Base-by-base conservation (phyloP, 2,329 filamentous ascomycete genomes). In the Trichoderma harzianum region DNA sequence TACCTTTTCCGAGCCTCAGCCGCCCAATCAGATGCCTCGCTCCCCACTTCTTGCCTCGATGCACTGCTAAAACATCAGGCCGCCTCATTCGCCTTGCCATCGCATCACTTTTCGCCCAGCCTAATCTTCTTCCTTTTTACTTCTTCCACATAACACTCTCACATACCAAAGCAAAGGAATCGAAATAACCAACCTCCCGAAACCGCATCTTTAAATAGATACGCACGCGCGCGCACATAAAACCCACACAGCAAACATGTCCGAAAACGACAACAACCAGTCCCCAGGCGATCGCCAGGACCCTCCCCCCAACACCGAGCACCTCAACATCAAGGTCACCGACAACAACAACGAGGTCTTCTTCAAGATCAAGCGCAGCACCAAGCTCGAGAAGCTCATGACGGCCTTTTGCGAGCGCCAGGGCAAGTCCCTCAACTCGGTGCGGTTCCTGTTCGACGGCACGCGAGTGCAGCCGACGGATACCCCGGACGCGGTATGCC, bases 271-370 rank as follows among this genome's bases (percentile, higher is more conserved):
- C 77, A 83, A 86, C 75, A 84, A 88, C 66, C 66, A 69, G 66
- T 62, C 57, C 39, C 57, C 66, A 18, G 21, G 24, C 64, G 51
- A 58, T 18, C 16, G 64, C 72, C 81, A 84, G 68, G 82, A 82
- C 30, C 81, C 84, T 34, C 79, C 83, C 67, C 84, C 85, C 28
- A 84, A 85, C 70, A 85, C 85, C 34, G 95, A 98, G 84, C 96
- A 99, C 83, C 87, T 99, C 6, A 99, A 99, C 85, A 98, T 99
- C 85, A 99, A 99, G 82, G 96, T 99, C 16, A 98, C 96, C 0
- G 96, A 99, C 78, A 98, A 97, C 85, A 98, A 98, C 86, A 99
- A 99, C 82, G 96, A 99, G 81, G 95, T 99, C 78, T 99, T 98
- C 83, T 99, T 99, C 87, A 99, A 99, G 87, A 99, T 99, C 86